Evolutionary conservation across 2,329 filamentous ascomycete species (phyloP), one percentile per base, ranked within the genome.

Genomic region (Emmonsiellopsis sp.): DNA sequence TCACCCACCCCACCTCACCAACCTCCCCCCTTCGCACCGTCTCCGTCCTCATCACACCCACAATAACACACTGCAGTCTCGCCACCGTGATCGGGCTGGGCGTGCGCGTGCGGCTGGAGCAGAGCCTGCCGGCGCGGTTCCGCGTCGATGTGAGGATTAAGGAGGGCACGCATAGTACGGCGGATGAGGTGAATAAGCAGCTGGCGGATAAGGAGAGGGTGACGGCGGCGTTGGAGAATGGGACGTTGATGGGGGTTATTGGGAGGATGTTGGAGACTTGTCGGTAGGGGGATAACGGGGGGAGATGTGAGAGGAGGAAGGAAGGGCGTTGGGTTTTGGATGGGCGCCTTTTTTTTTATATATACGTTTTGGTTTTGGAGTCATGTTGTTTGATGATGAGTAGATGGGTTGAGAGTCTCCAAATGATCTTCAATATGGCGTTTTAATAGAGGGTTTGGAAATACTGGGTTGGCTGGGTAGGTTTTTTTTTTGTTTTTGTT

Each of bases 171-270:
- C 93, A 97, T 69, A 88, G 84, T 59, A 94, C 94, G 56, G 92
- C 89, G 45, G 90, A 95, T 58, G 90, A 95, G 68, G 90, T 96
- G 51, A 96, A 95, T 74, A 96, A 96, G 77, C 93, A 98, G 72
- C 75, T 98, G 43, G 88, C 84, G 36, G 93, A 98, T 73, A 98
- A 97, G 76, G 93, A 98, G 74, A 79, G 93, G 56, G 93, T 98
- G 44, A 91, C 92, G 1, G 93, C 93, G 8, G 93, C 93, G 6
- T 75, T 96, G 62, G 93, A 97, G 71, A 98, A 98, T 67, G 87
- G 88, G 53, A 94, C 88, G 1, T 74, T 98, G 56, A 89, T 88
- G 77, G 84, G 84, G 42, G 88, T 96, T 34, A 77, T 98, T 58
- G 84, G 88, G 67, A 95, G 93, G 72, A 97, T 98, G 93, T 78